Conservation (phyloP, 2,329 filamentous ascomycete species). For the Chaetomium sp. region DNA sequence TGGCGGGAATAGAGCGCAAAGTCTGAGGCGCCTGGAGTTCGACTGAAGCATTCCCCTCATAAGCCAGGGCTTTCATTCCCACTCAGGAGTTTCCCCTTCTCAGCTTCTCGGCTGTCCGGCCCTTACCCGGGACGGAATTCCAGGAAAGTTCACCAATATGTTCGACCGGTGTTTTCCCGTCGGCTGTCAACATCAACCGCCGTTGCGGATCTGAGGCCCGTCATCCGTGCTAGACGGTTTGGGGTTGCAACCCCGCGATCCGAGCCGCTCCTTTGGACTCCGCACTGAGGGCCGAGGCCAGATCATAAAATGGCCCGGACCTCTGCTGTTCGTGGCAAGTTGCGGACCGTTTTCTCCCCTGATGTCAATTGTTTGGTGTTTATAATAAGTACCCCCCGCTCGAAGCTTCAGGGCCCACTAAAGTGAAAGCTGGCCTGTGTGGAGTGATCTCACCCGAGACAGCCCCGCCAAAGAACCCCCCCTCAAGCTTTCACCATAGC, state of each 20-base stretch:
- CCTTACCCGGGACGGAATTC: background rate
- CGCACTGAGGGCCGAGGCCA: slow-evolving; percentile 2
- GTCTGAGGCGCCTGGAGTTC: too few species aligned
- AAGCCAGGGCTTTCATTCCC: too few species aligned
- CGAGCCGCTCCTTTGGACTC: slow-evolving; percentile 6
- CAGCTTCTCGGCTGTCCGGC: background rate
- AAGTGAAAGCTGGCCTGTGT: background rate
- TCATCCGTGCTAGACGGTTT: slow-evolving; percentile 12
- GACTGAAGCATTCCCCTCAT: too few species aligned
- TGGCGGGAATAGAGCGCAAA: too few species aligned
- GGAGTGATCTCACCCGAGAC: background rate
- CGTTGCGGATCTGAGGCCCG: slow-evolving; percentile 23
- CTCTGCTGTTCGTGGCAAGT: background rate
- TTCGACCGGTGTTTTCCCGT: slow-evolving; percentile 6
- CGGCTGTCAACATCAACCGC: slow-evolving; percentile 7
- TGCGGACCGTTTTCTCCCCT: background rate
- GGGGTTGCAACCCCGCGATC: slow-evolving; percentile 3
- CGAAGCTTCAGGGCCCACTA: too few species aligned
- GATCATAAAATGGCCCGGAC: slow-evolving; percentile 4
- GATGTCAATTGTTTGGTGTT: too few species aligned
- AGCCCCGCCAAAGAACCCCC: background rate
- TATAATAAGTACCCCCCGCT: too few species aligned
- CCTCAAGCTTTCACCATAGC: background rate
- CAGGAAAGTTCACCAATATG: background rate
- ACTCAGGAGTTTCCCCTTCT: too few species aligned